A percentile compares a stretch with the other conserved stretches of the same genome.
phyloP scores from a whole-genome alignment of 495 filamentous ascomycete genomes.

The Neurospora tetraspora region DNA sequence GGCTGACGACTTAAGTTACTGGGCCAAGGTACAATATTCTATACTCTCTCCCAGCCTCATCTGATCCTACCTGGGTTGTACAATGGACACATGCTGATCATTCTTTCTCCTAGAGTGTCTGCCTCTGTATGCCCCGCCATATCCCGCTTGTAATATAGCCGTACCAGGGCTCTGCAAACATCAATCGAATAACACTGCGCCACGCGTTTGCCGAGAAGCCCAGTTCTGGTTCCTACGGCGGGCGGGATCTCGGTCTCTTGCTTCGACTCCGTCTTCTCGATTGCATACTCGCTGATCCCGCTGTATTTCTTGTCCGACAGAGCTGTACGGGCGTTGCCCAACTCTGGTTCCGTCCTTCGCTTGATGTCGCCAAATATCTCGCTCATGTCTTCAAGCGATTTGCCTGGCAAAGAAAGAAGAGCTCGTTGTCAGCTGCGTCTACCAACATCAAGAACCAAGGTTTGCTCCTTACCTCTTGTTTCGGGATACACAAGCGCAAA shows the following conservation, averaged over 20 bases:
- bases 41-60: background rate
- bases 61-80: background rate
- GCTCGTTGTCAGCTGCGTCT: background rate
- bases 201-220: background rate
- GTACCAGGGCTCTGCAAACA: background rate
- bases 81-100: background rate
- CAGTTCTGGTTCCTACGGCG: background rate
- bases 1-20: background rate
- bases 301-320: background rate
- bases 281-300: background rate
- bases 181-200: background rate
- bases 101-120: background rate
- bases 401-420: constrained; percentile 8
- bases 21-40: background rate
- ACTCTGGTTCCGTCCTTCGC: background rate
- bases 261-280: background rate
- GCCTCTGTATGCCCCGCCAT: background rate
- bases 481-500: constrained; percentile 44
- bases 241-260: background rate
- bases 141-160: background rate
- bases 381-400: constrained; percentile 45
- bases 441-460: background rate
- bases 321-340: background rate
- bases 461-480: constrained; percentile 28
- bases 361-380: constrained; percentile 30